Evolutionary conservation across 2,329 filamentous ascomycete species (phyloP).

Genomic region (Colletotrichum lindemuthianum): DNA sequence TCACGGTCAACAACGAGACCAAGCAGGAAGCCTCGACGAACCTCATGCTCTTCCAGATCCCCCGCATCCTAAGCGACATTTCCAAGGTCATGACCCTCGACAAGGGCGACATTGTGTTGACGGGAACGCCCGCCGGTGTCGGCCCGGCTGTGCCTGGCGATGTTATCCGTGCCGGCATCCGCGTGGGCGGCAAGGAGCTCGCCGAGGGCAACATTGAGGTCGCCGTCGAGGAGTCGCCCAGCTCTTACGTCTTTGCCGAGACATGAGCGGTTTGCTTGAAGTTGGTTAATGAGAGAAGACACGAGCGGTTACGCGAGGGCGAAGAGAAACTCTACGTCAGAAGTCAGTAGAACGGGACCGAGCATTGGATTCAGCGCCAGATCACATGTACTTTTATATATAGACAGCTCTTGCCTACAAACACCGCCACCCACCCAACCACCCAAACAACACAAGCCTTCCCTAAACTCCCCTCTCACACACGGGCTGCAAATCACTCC

Average conservation of each 20-base stretch:
- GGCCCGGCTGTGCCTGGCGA: constrained; percentile 87
- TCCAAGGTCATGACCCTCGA: constrained; percentile 94
- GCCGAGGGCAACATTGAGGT: constrained; percentile 89
- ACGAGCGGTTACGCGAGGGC: background rate
- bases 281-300: background rate
- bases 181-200: constrained; percentile 82
- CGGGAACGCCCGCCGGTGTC: constrained; percentile 97
- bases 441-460: background rate
- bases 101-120: constrained; percentile 91
- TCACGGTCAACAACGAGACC: constrained; percentile 82
- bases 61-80: constrained; percentile 88
- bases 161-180: constrained; percentile 84
- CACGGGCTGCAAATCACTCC: constrained; percentile 40
- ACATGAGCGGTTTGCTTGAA: constrained; percentile 57
- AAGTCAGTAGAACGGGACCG: too few species aligned
- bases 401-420: constrained; percentile 17
- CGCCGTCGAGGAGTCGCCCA: constrained; percentile 79
- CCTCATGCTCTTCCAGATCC: constrained; percentile 93
- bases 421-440: background rate
- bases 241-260: constrained; percentile 80
- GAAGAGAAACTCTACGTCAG: too few species aligned
- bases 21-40: constrained; percentile 90
- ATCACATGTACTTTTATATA: constrained; percentile 30
- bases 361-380: background rate
- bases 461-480: background rate